Conservation (phyloP, 2,329 filamentous ascomycete species). For the Huntiella abstrusa region DNA sequence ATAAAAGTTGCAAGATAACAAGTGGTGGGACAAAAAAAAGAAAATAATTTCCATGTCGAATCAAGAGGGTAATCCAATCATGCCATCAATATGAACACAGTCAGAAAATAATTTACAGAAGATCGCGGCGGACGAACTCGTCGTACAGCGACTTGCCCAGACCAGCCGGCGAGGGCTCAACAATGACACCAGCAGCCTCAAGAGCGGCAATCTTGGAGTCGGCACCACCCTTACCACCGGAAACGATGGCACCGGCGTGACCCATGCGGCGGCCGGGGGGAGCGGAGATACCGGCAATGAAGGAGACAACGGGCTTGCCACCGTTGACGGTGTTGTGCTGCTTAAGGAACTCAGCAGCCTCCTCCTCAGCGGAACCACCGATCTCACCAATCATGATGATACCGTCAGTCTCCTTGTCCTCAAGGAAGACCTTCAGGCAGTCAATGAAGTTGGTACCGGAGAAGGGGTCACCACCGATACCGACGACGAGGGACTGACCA, state of each 20-base stretch:
- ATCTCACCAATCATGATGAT: conserved; percentile 99
- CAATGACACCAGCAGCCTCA: conserved; percentile 81
- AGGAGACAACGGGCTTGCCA: conserved; percentile 87
- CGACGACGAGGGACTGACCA: conserved; percentile 93
- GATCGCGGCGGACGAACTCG: conserved; percentile 88
- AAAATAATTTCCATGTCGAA: conserved; percentile 2
- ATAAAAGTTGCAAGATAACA: too few species aligned
- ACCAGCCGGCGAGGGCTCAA: conserved; percentile 81
- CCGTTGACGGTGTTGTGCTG: conserved; percentile 71
- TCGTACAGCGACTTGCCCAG: conserved; percentile 87
- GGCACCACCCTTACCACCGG: conserved; percentile 90
- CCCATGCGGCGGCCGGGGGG: conserved; percentile 95
- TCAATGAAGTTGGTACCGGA: conserved; percentile 99
- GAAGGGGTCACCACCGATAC: conserved; percentile 97
- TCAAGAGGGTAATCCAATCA: conserved; percentile 4
- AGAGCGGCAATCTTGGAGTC: conserved; percentile 96
- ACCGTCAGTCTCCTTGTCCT: conserved; percentile 90
- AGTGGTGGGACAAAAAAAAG: background rate
- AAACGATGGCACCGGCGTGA: conserved; percentile 95
- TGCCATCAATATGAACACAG: conserved; percentile 1
- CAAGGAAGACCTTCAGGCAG: conserved; percentile 90
- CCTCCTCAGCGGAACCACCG: conserved; percentile 91
- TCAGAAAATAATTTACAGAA: conserved; percentile 45
- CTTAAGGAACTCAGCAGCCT: conserved; percentile 90
- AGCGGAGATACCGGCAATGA: conserved; percentile 96